Base-by-base conservation (phyloP, 495 filamentous ascomycete species). In the Podospora pseudocomata region DNA sequence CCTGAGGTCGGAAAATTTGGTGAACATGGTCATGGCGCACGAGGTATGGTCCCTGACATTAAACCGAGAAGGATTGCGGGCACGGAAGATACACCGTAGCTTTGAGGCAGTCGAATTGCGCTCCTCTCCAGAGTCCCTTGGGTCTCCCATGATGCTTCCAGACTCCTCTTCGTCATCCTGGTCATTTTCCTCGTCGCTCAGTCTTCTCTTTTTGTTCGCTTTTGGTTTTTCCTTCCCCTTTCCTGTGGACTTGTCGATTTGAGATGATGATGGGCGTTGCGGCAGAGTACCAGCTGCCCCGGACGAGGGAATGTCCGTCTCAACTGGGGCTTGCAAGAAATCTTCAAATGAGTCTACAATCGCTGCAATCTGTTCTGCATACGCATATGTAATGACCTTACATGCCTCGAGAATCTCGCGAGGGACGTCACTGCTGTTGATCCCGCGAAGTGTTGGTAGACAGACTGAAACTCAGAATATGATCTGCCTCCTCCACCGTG, bases 1-100 rank as follows among this genome's bases (percentile, higher is more conserved):
- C 64, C 64, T 57, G 11, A 67, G 65, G 65, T 67, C 65, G 16
- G 65, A 67, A 30, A 67, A 60, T n/a, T 49, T 53, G 55, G 65
- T 60, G 27, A 67, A 67, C 30, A 60, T 60, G 6, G 65, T 67
- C 65, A 67, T 67, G 9, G 65, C 65, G 32, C 65, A 67, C 18
- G 32, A 59, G 32, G 57, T 59, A 57, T 67, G 65, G 11, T 67
- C 65, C 18, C 65, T 59, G 3, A 67, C 65, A 28, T 67, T 67
- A 55, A 67, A 67, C 30, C 65, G 56, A 19, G 20, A 19, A 4
- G 65, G 65, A 23, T 67, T 67, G 20, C 65, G 13, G 28, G 65
- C 65, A 5, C 65, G 65, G 30, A 60, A 67, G 30, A 60, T 59
- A 16, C 65, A 67, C 19, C 65, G 55, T 6, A 67, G 61, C 20